Evolutionary conservation across 2,329 filamentous ascomycete species (phyloP), one percentile per base, ranked within the genome.

Genomic region (Pleomassaria siparia): DNA sequence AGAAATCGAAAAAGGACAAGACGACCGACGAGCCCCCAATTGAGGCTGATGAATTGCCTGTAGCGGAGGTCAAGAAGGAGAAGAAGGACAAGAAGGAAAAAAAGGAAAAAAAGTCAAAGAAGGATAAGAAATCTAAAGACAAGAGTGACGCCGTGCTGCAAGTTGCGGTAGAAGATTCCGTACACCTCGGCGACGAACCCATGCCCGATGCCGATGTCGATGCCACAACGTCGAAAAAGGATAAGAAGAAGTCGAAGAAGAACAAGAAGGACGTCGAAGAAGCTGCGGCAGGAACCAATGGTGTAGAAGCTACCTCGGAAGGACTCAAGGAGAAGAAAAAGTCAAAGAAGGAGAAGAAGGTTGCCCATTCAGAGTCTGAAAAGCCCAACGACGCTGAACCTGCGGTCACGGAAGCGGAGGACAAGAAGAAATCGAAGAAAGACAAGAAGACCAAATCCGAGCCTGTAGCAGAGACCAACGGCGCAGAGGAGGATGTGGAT

Each of bases 1-100:
- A 69, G 37, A 68, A 66, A 47, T 58, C 56, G 2, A 68, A 67
- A 46, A 69, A 68, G 43, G 59, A 58, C 16, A 67, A 64, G 47
- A 62, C 58, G 47, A 43, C 53, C n/a, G 57, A 59, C 6, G 51
- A 59, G 24, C 33, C 47, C 24, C 45, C 55, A 52, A 53, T 51
- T 39, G 59, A 62, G n/a, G 43, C 49, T 36, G 59, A 62, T 13
- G 43, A 39, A 32, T 18, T 4, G 11, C 22, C 8, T 24, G 28
- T 32, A 4, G 32, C 16, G 4, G 33, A 39, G 32, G n/a, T 13
- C 18, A 53, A 55, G 41, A 60, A 62, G 47, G 46, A 51, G 2
- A 62, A 62, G 46, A 58, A 60, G 47, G 54, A 57, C 3, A 63
- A 61, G 47, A 60, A 58, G 40, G 45, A 36, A 7, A 51, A 53